Percentiles rank a stretch among this genome's conserved stretches.
These are phyloP conservation scores for Coriolopsis trogii DNA, from an alignment of 1,284 basidiomycete species.

Conservation along the genomic window DNA sequence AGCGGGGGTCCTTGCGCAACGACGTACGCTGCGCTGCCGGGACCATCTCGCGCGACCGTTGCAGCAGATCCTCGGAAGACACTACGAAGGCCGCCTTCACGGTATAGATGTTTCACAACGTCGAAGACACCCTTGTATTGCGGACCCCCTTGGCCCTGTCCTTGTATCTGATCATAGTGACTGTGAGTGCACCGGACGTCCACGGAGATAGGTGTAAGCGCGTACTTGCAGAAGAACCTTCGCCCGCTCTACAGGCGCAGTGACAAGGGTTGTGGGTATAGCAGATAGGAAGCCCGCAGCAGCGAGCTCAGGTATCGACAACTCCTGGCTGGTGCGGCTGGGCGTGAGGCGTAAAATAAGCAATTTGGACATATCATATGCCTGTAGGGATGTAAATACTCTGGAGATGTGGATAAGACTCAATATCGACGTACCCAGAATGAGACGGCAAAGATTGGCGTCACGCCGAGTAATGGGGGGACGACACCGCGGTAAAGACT, in stretches of 20 bases:
- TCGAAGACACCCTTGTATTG: constrained; percentile 94
- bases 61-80: constrained; percentile 94
- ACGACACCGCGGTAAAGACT: constrained; percentile 97
- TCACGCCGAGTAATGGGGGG: constrained; percentile 94
- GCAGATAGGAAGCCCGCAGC: constrained; percentile 95
- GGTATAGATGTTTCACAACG: constrained; percentile 91
- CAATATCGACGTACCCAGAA: too few relatives aligned
- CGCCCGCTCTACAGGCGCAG: constrained; percentile 95
- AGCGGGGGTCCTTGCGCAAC: not conserved
- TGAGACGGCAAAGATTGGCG: constrained; percentile 97
- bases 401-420: constrained; percentile 25
- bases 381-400: constrained; percentile 49
- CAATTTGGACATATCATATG: constrained; percentile 93
- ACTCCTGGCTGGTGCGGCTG: constrained; percentile 60
- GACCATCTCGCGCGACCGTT: constrained; percentile 93
- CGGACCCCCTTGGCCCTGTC: constrained; percentile 85
- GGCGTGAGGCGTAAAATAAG: constrained; percentile 79
- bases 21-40: constrained; percentile 92
- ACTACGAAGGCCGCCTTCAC: constrained; percentile 90
- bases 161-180: constrained; percentile 45
- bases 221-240: constrained; percentile 92
- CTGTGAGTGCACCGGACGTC: not conserved
- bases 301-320: constrained; percentile 87
- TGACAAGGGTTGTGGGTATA: constrained; percentile 89
- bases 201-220: not conserved